A percentile compares a stretch with the other conserved stretches of the same genome.
These are phyloP conservation scores for Capsicum pubescens DNA, from an alignment of 257 asterid species.

Conservation along the genomic window DNA sequence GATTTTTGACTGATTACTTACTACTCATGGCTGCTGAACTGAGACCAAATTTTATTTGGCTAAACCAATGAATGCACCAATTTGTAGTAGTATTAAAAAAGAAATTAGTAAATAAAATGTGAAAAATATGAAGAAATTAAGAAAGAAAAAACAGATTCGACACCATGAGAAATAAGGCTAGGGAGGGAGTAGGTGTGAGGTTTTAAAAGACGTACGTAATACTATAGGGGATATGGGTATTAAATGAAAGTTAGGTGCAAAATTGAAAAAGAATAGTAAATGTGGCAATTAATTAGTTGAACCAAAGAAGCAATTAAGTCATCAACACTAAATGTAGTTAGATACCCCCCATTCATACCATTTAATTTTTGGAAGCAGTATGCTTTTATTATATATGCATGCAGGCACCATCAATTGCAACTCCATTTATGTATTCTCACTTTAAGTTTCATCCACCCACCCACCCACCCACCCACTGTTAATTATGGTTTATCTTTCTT, in stretches of 20 bases:
- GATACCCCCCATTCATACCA: background rate
- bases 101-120: background rate
- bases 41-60: background rate
- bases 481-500: background rate
- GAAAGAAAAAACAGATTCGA: background rate
- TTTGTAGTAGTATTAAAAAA: background rate
- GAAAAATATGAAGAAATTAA: background rate
- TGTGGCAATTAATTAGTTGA: conserved; percentile 17
- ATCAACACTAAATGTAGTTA: conserved; percentile 20
- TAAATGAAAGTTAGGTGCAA: conserved; percentile 20
- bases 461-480: background rate
- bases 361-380: conserved; percentile 10
- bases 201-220: background rate
- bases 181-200: conserved; percentile 22
- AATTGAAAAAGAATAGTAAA: conserved; percentile 25
- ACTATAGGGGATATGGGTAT: background rate
- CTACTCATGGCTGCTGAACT: background rate
- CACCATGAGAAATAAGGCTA: background rate
- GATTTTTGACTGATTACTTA: background rate
- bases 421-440: conserved; percentile 2
- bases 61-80: background rate
- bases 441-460: background rate
- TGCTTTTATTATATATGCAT: conserved; percentile 9
- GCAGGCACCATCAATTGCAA: conserved; percentile 3
- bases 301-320: conserved; percentile 24